phyloP scores from a whole-genome alignment of 352 stramenopile genomes.

The Globisporangium sylvaticum region DNA sequence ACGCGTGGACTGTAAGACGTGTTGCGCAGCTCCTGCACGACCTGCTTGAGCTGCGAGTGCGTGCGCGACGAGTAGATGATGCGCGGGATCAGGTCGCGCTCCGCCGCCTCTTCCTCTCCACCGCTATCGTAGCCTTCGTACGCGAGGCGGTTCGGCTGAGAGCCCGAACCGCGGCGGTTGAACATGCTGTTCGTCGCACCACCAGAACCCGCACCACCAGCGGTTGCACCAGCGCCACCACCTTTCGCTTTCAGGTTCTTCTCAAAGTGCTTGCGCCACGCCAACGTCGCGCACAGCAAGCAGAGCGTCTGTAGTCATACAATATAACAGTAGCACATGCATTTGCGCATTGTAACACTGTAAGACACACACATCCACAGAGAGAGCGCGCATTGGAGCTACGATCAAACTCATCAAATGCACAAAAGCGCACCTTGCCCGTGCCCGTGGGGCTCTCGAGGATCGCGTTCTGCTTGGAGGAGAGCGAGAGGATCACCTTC shows the following conservation, averaged over 20 bases:
- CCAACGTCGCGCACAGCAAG: constrained; percentile 93
- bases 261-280: constrained; percentile 87
- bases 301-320: constrained; percentile 87
- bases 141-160: constrained; percentile 17
- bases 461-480: constrained; percentile 93
- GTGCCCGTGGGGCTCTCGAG: constrained; percentile 98
- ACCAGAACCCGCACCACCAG: not conserved
- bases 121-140: constrained; percentile 49
- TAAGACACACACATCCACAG: not conserved
- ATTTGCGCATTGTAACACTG: not conserved
- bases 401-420: not conserved
- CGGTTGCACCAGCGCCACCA: not conserved
- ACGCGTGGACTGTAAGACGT: constrained; percentile 90
- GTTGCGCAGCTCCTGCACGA: constrained; percentile 95
- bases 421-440: constrained; percentile 78
- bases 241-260: constrained; percentile 32
- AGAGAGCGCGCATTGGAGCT: not conserved
- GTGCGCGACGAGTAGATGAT: constrained; percentile 99
- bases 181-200: constrained; percentile 11
- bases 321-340: not conserved
- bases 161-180: constrained; percentile 6
- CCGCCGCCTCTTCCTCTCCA: constrained; percentile 20
- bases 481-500: constrained; percentile 91
- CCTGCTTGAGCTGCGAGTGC: constrained; percentile 97
- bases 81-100: constrained; percentile 55